Percentiles rank a stretch among this genome's conserved stretches.
Conservation (phyloP, 139 green algal species). For the Coelastrella sp. region DNA sequence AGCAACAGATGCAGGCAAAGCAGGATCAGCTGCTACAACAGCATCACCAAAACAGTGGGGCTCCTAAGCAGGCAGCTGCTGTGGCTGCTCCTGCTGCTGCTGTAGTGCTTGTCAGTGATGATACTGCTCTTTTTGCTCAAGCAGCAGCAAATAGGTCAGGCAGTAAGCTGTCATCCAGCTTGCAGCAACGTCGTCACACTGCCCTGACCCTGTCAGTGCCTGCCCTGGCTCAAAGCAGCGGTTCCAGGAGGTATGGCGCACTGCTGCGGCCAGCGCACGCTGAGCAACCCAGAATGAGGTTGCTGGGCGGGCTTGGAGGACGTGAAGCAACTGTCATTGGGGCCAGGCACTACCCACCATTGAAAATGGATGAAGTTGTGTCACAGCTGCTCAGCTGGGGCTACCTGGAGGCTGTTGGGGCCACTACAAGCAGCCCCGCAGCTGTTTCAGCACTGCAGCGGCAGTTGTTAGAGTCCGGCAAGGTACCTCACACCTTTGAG, state of each 20-base stretch:
- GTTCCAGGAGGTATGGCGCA: background rate
- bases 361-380: slow-evolving; percentile 25
- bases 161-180: background rate
- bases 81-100: background rate
- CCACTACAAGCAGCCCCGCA: background rate
- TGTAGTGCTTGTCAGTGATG: slow-evolving; percentile 29
- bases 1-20: slow-evolving; percentile 4
- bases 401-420: slow-evolving; percentile 2
- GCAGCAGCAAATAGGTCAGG: background rate
- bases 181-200: background rate
- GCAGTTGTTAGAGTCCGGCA: background rate
- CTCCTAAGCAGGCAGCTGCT: background rate
- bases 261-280: background rate
- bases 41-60: background rate
- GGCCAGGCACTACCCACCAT: background rate
- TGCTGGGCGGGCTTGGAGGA: background rate
- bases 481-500: slow-evolving; percentile 51
- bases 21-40: slow-evolving; percentile 13
- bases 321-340: background rate
- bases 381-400: slow-evolving; percentile 34
- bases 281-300: background rate
- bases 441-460: background rate
- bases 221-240: background rate
- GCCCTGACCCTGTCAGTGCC: background rate
- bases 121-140: slow-evolving; percentile 1